Evolutionary conservation across 495 filamentous ascomycete genomes (phyloP), one percentile per base, ranked within the genome.

Genomic region (Aspergillus panamensis): DNA sequence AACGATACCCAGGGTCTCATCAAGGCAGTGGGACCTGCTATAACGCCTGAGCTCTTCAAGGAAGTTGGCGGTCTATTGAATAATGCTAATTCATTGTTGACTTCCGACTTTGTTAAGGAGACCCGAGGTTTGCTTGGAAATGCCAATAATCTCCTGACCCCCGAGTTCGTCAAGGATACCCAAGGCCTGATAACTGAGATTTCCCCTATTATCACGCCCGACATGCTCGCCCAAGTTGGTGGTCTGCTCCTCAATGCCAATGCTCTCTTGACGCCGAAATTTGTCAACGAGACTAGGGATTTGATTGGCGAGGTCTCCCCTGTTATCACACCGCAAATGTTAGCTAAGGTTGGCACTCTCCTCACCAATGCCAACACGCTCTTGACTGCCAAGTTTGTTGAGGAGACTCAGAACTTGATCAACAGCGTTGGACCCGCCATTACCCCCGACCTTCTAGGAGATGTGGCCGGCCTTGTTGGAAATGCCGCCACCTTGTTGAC

Each of bases 311-410:
- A 68, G n/a, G 55, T 75, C 13, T 62, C 63, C 16, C 71, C 75
- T 0, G 55, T 77, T 19, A 59, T 81, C 16, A 72, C 66, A n/a
- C 57, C 62, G 7, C 54, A 58, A 48, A 62, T 57, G 51, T 65
- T 61, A 55, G 71, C 45, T 1, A 43, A 66, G 37, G 61, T 69
- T 31, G 66, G 63, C 30, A 59, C 60, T 21, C 59, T 73, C 42
- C 65, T 80, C 16, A 61, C 61, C 44, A 74, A 79, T 49, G 75
- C 75, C 13, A 74, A 73, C 48, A 61, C 63, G 20, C 71, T 79
- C 14, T 51, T 79, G 17, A 75, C 73, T 8, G 54, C 55, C 33
- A 63, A 68, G 37, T 78, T 80, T 55, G 74, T 80, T 39, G 63
- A 69, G 33, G 69, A 78, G 48, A 77, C 76, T 20, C 66, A 72